A percentile compares a stretch with the other conserved stretches of the same genome.
Evolutionary conservation across 139 green algal genomes (phyloP).

Genomic region (Dunaliella sp.): DNA sequence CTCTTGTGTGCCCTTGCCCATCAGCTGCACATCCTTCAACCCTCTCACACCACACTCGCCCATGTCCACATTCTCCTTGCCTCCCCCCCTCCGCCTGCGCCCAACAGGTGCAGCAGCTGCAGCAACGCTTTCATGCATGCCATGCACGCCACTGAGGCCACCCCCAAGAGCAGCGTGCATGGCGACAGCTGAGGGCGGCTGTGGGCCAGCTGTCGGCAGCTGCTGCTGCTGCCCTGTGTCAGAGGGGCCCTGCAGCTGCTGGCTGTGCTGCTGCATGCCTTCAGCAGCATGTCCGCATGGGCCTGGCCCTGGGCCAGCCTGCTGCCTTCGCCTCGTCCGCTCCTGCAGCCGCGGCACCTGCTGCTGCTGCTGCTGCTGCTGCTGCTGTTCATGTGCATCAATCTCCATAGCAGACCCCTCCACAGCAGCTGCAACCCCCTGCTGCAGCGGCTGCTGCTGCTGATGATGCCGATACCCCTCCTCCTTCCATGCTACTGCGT

Average conservation of each 20-base stretch:
- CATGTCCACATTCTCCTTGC: constrained; percentile 18
- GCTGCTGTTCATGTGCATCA: neutral
- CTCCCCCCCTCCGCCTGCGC: neutral
- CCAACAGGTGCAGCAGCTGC: no score
- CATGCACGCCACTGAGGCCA: no score
- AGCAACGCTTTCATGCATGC: no score
- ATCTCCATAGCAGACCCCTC: neutral
- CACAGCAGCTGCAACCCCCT: neutral
- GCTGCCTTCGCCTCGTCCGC: no score
- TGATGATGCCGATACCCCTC: neutral
- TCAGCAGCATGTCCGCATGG: no score
- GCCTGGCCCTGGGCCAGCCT: no score
- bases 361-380: neutral
- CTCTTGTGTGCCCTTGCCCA: no score
- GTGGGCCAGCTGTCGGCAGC: neutral
- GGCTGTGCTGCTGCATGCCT: no score
- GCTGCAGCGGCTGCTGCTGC: neutral
- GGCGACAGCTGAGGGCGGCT: neutral
- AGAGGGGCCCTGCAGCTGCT: no score
- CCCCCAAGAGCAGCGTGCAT: neutral
- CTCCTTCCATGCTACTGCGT: no score
- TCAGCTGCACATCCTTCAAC: no score
- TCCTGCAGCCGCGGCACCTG: neutral
- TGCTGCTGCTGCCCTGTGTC: neutral
- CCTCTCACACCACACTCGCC: no score